phyloP scores from a whole-genome alignment of 2,329 filamentous ascomycete genomes.

The Lizonia empirigonia region DNA sequence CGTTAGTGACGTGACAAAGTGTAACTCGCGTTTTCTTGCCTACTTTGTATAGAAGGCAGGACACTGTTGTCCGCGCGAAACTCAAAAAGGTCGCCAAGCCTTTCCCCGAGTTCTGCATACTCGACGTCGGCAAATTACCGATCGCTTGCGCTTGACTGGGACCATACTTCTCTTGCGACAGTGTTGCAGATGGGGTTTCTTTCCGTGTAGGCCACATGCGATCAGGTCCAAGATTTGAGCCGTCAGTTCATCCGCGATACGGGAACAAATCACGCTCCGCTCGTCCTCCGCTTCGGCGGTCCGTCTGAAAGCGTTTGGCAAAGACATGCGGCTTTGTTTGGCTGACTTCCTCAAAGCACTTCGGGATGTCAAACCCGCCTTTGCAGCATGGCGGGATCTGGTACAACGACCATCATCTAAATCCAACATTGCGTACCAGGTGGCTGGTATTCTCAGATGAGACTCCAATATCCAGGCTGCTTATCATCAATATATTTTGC shows the following conservation, averaged over 20 bases:
- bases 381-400: conserved; percentile 23
- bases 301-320: conserved; percentile 10
- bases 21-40: no score
- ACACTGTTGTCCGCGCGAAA: no score
- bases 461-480: conserved; percentile 4
- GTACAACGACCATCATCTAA: conserved; percentile 28
- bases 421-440: conserved; percentile 26
- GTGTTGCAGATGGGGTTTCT: not conserved
- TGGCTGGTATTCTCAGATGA: conserved; percentile 27
- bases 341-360: conserved; percentile 10
- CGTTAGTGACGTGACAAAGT: no score
- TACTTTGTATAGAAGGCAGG: no score
- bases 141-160: conserved; percentile 14
- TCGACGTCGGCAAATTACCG: conserved; percentile 13
- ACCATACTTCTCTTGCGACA: conserved; percentile 1
- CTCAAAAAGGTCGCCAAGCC: no score
- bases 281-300: conserved; percentile 13
- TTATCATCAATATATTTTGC: conserved; percentile 13
- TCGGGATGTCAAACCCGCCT: conserved; percentile 16
- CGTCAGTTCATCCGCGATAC: conserved; percentile 4
- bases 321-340: conserved; percentile 9
- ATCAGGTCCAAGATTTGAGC: conserved; percentile 5
- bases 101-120: no score
- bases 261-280: conserved; percentile 2
- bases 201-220: not conserved